phyloP scores from a whole-genome alignment of 75 land plant species.

The Pseudotsuga menziesii region DNA sequence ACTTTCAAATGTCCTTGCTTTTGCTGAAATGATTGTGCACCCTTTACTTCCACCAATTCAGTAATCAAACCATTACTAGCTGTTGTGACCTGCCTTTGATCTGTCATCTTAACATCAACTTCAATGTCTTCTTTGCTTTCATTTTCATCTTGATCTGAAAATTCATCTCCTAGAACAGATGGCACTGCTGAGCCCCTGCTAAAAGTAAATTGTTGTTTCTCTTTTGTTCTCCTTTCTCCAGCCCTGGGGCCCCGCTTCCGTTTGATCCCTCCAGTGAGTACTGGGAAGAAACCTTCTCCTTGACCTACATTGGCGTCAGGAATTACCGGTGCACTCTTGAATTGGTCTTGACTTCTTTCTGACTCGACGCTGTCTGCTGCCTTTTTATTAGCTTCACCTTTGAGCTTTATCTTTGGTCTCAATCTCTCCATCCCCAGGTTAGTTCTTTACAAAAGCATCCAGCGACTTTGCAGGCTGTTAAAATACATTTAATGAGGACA shows the following conservation, averaged over 20 bases:
- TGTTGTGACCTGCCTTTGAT: conserved; percentile 11
- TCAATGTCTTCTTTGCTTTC: neutral
- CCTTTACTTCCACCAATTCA: neutral
- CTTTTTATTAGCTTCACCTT: neutral
- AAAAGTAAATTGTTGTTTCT: neutral
- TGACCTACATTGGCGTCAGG: neutral
- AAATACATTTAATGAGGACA: neutral
- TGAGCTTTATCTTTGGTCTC: conserved; percentile 7
- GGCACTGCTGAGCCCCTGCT: neutral
- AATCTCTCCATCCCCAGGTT: conserved; percentile 2
- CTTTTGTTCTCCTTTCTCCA: neutral
- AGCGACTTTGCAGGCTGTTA: neutral
- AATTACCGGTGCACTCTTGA: neutral
- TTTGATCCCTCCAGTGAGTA: neutral
- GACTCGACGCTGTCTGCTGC: neutral
- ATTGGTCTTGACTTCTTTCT: neutral
- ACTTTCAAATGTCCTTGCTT: conserved; percentile 7
- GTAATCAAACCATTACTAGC: neutral
- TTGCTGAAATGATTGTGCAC: neutral
- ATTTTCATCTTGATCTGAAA: conserved; percentile 21
- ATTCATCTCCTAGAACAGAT: conserved; percentile 8
- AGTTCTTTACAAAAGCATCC: neutral
- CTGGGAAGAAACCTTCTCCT: conserved; percentile 5
- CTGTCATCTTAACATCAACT: neutral
- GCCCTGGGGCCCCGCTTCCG: neutral